Conservation (phyloP, 2,329 filamentous ascomycete species). For the Neopestalotiopsis clavispora region DNA sequence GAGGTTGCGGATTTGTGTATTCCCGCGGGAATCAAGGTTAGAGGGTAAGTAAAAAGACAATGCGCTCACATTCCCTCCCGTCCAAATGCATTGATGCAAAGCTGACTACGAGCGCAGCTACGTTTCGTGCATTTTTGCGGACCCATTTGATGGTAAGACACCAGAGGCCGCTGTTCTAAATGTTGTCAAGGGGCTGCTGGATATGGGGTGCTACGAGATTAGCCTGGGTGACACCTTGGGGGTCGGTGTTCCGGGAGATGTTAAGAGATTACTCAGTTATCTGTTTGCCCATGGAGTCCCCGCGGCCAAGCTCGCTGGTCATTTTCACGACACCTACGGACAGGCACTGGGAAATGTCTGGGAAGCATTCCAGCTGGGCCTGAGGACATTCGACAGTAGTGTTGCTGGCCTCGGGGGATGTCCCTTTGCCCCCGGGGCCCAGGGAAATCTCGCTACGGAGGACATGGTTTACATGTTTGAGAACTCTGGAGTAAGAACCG, state of each 20-base stretch:
- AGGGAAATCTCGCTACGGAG: conserved; percentile 85
- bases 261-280: conserved; percentile 13
- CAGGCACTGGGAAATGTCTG: conserved; percentile 84
- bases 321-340: conserved; percentile 90
- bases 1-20: background rate
- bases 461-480: conserved; percentile 81
- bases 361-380: conserved; percentile 76
- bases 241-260: conserved; percentile 52
- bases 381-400: conserved; percentile 79
- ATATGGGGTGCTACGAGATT: conserved; percentile 70
- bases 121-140: conserved; percentile 60
- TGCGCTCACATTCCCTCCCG: no score
- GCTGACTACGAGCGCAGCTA: conserved; percentile 36
- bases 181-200: conserved; percentile 52
- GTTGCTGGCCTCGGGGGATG: conserved; percentile 84
- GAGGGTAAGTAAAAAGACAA: background rate
- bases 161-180: conserved; percentile 34
- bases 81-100: background rate
- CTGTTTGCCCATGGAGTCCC: conserved; percentile 12
- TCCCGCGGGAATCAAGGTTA: background rate
- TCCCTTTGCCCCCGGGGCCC: conserved; percentile 84
- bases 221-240: conserved; percentile 71
- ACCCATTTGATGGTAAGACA: conserved; percentile 49
- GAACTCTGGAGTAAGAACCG: conserved; percentile 75
- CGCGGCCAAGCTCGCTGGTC: conserved; percentile 35